Evolutionary conservation across 2,329 filamentous ascomycete species (phyloP).

Genomic region (Ophiostoma tasmaniense): DNA sequence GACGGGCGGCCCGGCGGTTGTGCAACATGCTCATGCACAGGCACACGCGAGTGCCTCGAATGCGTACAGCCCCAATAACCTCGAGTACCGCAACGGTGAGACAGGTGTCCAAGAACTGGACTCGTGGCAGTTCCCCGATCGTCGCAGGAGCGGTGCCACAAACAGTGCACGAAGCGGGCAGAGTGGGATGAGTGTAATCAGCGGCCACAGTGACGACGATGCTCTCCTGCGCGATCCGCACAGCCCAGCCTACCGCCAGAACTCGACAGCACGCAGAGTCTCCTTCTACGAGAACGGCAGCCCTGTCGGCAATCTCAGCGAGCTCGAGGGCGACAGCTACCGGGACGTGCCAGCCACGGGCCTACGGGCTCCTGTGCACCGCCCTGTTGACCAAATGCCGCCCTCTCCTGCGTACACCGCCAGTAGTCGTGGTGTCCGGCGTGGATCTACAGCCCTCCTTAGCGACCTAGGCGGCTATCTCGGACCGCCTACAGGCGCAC

Average conservation of each 20-base stretch:
- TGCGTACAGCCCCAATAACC: background rate
- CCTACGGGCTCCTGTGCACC: conserved; percentile 15
- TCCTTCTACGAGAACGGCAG: conserved; percentile 84
- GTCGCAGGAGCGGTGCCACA: conserved; percentile 25
- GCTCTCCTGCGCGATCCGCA: conserved; percentile 35
- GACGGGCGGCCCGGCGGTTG: background rate
- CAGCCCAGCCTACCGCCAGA: conserved; percentile 31
- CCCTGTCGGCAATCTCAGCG: conserved; percentile 61
- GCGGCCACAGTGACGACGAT: conserved; percentile 34
- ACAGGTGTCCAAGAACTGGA: conserved; percentile 31
- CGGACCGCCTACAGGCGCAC: conserved; percentile 27
- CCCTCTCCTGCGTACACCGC: conserved; percentile 36
- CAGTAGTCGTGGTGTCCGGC: conserved; percentile 36
- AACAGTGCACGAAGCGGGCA: conserved; percentile 27
- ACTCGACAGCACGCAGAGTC: conserved; percentile 45
- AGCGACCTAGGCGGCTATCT: conserved; percentile 51
- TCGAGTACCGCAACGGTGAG: background rate
- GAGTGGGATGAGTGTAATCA: conserved; percentile 27
- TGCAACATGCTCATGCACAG: background rate
- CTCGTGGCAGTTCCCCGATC: conserved; percentile 41
- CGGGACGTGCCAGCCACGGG: background rate
- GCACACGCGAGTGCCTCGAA: background rate
- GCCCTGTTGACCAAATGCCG: conserved; percentile 30
- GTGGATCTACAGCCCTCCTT: conserved; percentile 50
- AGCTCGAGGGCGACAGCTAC: conserved; percentile 29